Evolutionary conservation across 2,329 filamentous ascomycete species (phyloP), one percentile per base, ranked within the genome.

Genomic region (Trichoderma hamatum): DNA sequence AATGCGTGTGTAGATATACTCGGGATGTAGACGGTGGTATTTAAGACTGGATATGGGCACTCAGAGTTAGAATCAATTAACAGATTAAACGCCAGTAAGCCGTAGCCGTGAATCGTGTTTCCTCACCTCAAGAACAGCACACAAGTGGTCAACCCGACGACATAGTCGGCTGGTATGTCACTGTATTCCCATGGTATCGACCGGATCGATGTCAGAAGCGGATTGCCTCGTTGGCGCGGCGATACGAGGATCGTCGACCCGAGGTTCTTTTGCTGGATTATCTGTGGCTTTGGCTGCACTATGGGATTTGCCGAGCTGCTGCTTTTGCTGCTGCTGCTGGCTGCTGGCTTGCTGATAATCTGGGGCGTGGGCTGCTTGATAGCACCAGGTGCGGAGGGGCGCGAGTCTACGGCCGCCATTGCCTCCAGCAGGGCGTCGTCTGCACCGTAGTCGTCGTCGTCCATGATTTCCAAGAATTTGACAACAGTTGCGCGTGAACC

Each of bases 1-100:
- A 73, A 99, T 96, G 69, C 96, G 91, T 28, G 91, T 94, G 82
- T 98, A 98, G 75, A 99, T 93, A 83, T 99, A 99, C 80, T 99
- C 96, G 0, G 96, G 96, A 77, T 99, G 96, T 64, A 99, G 86
- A 32, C 95, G 93, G 80, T 99, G 96, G 80, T 99, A 99, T 80
- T 98, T 99, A 67, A 99, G 86, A 59, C 93, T 85, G 68, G 28
- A 4, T 46, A 19, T n/a, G n/a, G 58, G n/a, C 21, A 34, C 10
- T 21, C 21, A 2, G 11, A 1, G 39, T 72, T 21, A 72, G 68
- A 36, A 46, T 24, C 16, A 10, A 49, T 19, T 2, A 9, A n/a
- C n/a, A n/a, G n/a, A 21, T 5, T 5, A 24, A 19, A 6, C 3
- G 21, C 14, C n/a, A 5, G 10, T 2, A 28, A 3, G 28, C 14